Conservation (phyloP, 1,139 yeast species). For the Magnusiomyces suaveolens region DNA sequence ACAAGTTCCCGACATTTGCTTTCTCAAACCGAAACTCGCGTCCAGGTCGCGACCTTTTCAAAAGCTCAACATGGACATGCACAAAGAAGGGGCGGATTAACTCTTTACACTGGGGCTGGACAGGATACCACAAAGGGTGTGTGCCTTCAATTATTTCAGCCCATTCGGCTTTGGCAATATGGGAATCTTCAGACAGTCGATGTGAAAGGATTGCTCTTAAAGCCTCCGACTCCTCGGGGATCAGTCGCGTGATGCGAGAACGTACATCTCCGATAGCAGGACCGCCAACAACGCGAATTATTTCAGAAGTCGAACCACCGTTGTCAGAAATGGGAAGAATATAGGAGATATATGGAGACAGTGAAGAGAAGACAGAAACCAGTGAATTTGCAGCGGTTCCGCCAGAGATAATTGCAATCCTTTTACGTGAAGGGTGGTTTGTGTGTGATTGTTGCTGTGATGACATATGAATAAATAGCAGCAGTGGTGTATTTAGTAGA, state of each 20-base stretch:
- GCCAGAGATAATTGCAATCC: constrained; percentile 43
- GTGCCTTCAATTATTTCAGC: constrained; percentile 66
- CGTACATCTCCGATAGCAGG: constrained; percentile 93
- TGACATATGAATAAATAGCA: not conserved
- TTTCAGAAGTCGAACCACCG: constrained; percentile 91
- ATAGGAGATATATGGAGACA: constrained; percentile 44
- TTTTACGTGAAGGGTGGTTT: constrained; percentile 1
- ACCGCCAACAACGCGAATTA: constrained; percentile 82
- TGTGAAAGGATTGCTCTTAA: constrained; percentile 42
- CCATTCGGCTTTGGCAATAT: constrained; percentile 63
- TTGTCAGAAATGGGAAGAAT: constrained; percentile 82
- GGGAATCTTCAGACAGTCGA: constrained; percentile 48
- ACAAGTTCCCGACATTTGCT: constrained; percentile 80
- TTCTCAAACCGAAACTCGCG: constrained; percentile 56
- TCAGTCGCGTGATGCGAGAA: constrained; percentile 67
- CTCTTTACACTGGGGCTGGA: constrained; percentile 58
- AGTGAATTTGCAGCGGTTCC: constrained; percentile 70
- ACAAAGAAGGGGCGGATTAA: constrained; percentile 68
- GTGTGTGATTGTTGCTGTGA: not conserved
- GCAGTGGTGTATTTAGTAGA: not conserved
- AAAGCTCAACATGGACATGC: constrained; percentile 66
- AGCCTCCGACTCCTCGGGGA: constrained; percentile 39
- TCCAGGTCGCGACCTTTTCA: constrained; percentile 55
- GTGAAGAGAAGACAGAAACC: constrained; percentile 39
- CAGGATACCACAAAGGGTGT: constrained; percentile 56